A percentile compares a stretch with the other conserved stretches of the same genome.
Evolutionary conservation across 1,284 basidiomycete genomes (phyloP).

Genomic region (Volvariella surrecta): DNA sequence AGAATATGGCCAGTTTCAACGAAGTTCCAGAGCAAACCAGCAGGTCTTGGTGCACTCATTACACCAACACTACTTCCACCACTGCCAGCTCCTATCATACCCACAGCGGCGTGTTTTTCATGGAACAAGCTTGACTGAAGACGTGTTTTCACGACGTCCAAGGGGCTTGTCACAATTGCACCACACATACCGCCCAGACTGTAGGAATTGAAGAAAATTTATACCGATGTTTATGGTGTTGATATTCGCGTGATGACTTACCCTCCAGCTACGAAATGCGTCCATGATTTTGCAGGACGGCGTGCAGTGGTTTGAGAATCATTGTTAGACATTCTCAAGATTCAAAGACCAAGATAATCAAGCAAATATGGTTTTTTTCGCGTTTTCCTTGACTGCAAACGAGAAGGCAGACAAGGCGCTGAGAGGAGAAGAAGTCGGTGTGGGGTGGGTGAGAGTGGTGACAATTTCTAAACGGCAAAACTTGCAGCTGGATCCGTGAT

Average conservation of each 20-base stretch:
- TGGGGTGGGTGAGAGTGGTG: too few species aligned
- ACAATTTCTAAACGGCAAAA: too few species aligned
- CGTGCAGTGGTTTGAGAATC: slow-evolving; percentile 23
- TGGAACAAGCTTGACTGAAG: slow-evolving; percentile 88
- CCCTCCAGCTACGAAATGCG: slow-evolving; percentile 84
- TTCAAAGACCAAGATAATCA: too few species aligned
- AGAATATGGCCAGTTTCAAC: slow-evolving; percentile 92
- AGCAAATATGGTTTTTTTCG: too few species aligned
- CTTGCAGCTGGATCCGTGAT: too few species aligned
- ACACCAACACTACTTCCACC: slow-evolving; percentile 26
- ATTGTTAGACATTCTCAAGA: too few species aligned
- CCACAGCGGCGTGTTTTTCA: slow-evolving; percentile 41
- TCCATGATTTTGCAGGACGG: slow-evolving; percentile 79
- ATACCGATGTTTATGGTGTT: slow-evolving; percentile 1
- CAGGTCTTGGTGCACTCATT: slow-evolving; percentile 24
- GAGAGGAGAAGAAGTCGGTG: too few species aligned
- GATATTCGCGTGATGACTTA: slow-evolving; percentile 30
- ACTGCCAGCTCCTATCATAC: slow-evolving; percentile 33
- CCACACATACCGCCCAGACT: slow-evolving; percentile 98
- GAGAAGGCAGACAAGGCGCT: too few species aligned
- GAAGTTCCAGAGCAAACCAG: slow-evolving; percentile 80
- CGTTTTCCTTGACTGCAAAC: too few species aligned
- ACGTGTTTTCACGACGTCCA: slow-evolving; percentile 98
- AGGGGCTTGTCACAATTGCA: slow-evolving; percentile 92
- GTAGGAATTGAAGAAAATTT: slow-evolving; percentile 4